A percentile compares a stretch with the other conserved stretches of the same genome.
Conservation (phyloP, 208 protist species). For the Acanthamoeba castellanii region DNA sequence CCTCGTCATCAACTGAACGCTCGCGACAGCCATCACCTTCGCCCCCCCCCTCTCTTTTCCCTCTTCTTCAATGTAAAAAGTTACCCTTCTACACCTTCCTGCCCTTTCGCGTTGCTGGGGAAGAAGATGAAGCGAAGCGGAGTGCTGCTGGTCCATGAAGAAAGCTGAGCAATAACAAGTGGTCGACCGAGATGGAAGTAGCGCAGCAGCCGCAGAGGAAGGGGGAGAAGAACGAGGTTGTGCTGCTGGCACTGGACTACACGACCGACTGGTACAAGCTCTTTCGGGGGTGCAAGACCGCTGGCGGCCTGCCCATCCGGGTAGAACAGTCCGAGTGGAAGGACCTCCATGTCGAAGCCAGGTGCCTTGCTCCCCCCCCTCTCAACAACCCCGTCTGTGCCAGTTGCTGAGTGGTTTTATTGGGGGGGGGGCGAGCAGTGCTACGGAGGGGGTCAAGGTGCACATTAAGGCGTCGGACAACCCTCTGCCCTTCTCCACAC, state of each 20-base stretch:
- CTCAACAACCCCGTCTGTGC: background rate
- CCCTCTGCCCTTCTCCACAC: conserved; percentile 61
- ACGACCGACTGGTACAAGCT: conserved; percentile 73
- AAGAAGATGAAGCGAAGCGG: too few relatives aligned
- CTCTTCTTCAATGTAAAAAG: too few relatives aligned
- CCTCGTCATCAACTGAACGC: background rate
- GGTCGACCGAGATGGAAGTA: background rate
- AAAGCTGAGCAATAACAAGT: background rate
- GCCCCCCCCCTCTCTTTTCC: too few relatives aligned
- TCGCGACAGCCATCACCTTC: background rate
- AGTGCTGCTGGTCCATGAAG: too few relatives aligned
- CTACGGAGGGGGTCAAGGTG: conserved; percentile 36
- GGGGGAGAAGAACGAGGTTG: background rate
- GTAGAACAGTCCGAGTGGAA: conserved; percentile 77
- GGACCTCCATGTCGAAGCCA: conserved; percentile 73
- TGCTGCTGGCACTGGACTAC: conserved; percentile 53
- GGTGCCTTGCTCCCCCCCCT: background rate
- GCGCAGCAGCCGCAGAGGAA: background rate
- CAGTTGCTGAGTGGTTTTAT: background rate
- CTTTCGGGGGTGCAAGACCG: background rate
- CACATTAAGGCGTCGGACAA: conserved; percentile 63
- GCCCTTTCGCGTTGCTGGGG: background rate
- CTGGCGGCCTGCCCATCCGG: conserved; percentile 16
- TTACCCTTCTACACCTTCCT: background rate
- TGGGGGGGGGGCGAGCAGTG: background rate